Evolutionary conservation across 202 grass and related monocot genomes (phyloP).

Genomic region (Zizania palustris): DNA sequence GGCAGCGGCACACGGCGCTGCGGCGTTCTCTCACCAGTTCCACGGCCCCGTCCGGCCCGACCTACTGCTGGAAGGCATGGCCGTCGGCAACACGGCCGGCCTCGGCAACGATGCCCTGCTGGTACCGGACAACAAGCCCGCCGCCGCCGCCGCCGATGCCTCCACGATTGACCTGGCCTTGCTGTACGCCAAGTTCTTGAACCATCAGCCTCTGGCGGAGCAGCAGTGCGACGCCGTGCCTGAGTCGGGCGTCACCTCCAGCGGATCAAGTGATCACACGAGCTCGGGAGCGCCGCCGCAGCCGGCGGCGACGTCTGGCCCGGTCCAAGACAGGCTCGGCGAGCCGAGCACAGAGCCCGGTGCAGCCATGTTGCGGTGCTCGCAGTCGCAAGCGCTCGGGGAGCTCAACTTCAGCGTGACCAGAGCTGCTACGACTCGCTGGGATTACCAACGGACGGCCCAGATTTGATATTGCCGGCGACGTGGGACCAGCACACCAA

Average conservation of each 20-base stretch:
- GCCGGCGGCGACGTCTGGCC: conserved; percentile 17
- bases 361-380: conserved; percentile 19
- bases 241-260: conserved; percentile 46
- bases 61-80: conserved; percentile 63
- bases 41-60: conserved; percentile 59
- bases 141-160: conserved; percentile 27
- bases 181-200: conserved; percentile 87
- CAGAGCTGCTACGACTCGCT: conserved; percentile 68
- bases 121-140: not conserved
- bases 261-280: conserved; percentile 37
- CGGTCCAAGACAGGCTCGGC: conserved; percentile 23
- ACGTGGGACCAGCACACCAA: conserved; percentile 42
- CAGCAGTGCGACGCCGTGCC: not conserved
- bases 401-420: conserved; percentile 50
- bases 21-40: conserved; percentile 27
- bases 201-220: conserved; percentile 35
- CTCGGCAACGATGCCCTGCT: conserved; percentile 11
- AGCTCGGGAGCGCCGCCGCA: conserved; percentile 10
- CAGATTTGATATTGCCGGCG: conserved; percentile 45
- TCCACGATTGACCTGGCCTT: conserved; percentile 63
- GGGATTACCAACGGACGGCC: conserved; percentile 46
- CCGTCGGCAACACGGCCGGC: conserved; percentile 13
- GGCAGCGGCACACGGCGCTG: not conserved
- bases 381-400: conserved; percentile 6
- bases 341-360: conserved; percentile 37